These are phyloP conservation scores for Dothiorella sarmentorum DNA, from an alignment of 2,329 filamentous ascomycete species.

Conservation along the genomic window DNA sequence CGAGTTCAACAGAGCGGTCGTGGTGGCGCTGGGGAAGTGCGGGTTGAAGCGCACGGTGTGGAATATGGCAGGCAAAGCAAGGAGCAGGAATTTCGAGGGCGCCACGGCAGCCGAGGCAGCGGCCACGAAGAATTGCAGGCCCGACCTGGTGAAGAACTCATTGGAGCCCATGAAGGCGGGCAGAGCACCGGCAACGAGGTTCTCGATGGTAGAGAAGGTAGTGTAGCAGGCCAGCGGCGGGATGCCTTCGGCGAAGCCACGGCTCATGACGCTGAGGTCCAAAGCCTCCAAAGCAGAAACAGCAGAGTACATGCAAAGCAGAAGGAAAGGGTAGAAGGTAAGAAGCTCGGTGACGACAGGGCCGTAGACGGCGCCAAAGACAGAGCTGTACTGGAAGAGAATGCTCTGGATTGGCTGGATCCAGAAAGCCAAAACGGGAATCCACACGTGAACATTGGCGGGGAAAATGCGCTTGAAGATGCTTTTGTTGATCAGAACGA, in stretches of 20 bases:
- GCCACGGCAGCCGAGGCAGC: slow-evolving; percentile 62
- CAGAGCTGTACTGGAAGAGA: slow-evolving; percentile 63
- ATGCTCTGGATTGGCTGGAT: slow-evolving; percentile 70
- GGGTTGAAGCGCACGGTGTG: slow-evolving; percentile 71
- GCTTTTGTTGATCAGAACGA: slow-evolving; percentile 69
- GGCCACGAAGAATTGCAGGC: slow-evolving; percentile 66
- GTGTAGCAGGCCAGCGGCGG: slow-evolving; percentile 66
- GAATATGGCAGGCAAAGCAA: slow-evolving; percentile 68
- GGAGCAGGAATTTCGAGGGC: slow-evolving; percentile 65
- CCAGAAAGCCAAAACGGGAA: slow-evolving; percentile 73
- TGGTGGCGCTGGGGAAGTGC: slow-evolving; percentile 63
- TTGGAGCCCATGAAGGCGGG: slow-evolving; percentile 57
- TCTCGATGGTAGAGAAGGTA: slow-evolving; percentile 54
- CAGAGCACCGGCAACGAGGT: slow-evolving; percentile 40
- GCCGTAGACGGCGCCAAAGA: slow-evolving; percentile 66
- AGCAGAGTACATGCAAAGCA: slow-evolving; percentile 39
- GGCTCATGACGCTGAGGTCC: slow-evolving; percentile 54
- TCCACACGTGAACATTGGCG: slow-evolving; percentile 48
- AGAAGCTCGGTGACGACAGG: slow-evolving; percentile 71
- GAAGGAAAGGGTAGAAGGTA: slow-evolving; percentile 58
- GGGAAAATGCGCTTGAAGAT: slow-evolving; percentile 51
- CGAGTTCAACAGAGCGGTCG: slow-evolving; percentile 61
- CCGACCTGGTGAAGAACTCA: slow-evolving; percentile 65
- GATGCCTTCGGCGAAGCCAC: slow-evolving; percentile 53
- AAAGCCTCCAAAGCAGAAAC: slow-evolving; percentile 58